Conservation (phyloP, 495 filamentous ascomycete species). For the Neurospora sp. region DNA sequence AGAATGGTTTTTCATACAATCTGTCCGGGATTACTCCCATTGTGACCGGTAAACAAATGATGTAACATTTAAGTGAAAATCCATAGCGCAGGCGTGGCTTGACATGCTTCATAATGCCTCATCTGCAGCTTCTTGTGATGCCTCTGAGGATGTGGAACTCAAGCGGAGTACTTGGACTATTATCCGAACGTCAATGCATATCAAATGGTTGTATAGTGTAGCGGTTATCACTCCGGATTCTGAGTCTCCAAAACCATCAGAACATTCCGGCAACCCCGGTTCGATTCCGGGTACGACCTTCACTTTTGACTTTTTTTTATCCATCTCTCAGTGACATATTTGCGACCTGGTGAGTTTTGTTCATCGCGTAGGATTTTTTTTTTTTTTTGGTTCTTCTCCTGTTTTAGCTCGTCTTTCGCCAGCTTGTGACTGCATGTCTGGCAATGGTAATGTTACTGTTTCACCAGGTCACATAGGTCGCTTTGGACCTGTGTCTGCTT, state of each 20-base stretch:
- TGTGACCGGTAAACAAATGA: background rate
- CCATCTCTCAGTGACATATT: background rate
- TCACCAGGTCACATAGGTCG: background rate
- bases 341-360: background rate
- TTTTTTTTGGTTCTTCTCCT: background rate
- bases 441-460: background rate
- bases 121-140: background rate
- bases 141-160: background rate
- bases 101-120: background rate
- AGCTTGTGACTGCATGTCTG: background rate
- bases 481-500: background rate
- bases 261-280: constrained; percentile 20
- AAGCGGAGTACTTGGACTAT: background rate
- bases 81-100: background rate
- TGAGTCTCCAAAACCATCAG: background rate
- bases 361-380: background rate
- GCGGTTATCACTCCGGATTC: background rate
- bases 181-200: background rate
- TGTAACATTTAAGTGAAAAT: background rate
- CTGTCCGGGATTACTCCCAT: background rate
- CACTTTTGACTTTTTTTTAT: background rate
- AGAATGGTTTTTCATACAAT: background rate
- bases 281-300: constrained; percentile 26
- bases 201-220: background rate
- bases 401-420: background rate